Base-by-base conservation (phyloP, 208 protist species). In the Leptomonas seymouri region DNA sequence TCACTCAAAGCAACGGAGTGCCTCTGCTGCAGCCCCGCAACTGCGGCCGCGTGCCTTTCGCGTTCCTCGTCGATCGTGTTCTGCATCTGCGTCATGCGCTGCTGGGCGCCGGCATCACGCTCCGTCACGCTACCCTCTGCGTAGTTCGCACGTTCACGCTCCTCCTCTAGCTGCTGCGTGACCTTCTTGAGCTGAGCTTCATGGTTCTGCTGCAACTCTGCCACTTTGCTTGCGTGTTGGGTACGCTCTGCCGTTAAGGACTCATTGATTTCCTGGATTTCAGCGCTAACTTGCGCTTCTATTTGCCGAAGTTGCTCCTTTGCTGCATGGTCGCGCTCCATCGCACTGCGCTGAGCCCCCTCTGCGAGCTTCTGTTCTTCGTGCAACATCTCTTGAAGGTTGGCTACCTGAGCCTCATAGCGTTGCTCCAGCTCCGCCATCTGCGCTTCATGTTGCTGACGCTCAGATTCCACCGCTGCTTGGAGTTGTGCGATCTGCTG, bases 81-180 rank as follows among this genome's bases (percentile, higher is more conserved):
- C 25, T 60, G 57, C 34, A 66, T 16, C 16, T 73, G 55, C 16
- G 27, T 21, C 18, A 73, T 41, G 25, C 49, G 66, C 34, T 74
- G 58, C 59, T 74, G 53, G 11, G 56, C 51, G 16, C 58, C 54
- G 1, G 16, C 39, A 21, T 76, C 54, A n/a, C 62, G 48, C 31
- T 67, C 36, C 6, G 49, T 46, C 31, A 42, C 67, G 20, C 25
- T 67, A 36, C 56, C 70, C 41, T 64, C 64, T 39, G 63, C 66
- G 46, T 53, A 30, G 36, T 79, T 45, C 18, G 54, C 54, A 18
- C 54, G 54, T 34, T 59, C 49, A 4, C 66, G 50, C 61, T 64
- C 53, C 14, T 16, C 39, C 51, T 74, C 75, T 1, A 76, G 53
- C 65, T 68, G 51, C 36, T 69, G 27, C 46, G 49, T n/a, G 30